phyloP scores from a whole-genome alignment of 176 grass and related monocot genomes.

The Eremochloa ophiuroides region DNA sequence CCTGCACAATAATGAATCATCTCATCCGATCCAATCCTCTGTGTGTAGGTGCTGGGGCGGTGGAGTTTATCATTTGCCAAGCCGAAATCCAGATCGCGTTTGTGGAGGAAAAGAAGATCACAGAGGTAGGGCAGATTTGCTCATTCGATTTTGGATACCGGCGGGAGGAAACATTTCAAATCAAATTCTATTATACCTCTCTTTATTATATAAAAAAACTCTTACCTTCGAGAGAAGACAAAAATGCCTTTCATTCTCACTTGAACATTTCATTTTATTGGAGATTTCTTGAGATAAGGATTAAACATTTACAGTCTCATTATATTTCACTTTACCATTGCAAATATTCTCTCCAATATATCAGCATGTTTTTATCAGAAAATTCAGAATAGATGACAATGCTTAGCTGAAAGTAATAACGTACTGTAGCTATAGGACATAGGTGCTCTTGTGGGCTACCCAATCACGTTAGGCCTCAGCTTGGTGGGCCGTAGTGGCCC shows the following conservation, averaged over 20 bases:
- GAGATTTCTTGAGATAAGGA: not conserved
- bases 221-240: not conserved
- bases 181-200: not conserved
- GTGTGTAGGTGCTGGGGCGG: constrained; percentile 54
- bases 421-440: no score
- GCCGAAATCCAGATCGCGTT: constrained; percentile 74
- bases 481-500: not conserved
- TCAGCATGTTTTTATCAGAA: no score
- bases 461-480: not conserved
- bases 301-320: no score
- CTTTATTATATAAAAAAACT: not conserved
- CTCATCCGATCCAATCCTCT: no score
- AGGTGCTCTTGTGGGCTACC: not conserved
- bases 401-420: no score
- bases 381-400: no score
- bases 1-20: no score
- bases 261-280: not conserved
- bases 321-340: no score
- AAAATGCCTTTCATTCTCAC: not conserved
- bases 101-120: constrained; percentile 76
- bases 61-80: constrained; percentile 87
- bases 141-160: not conserved
- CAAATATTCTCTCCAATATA: no score
- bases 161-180: not conserved
- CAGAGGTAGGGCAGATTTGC: constrained; percentile 37